Conservation (phyloP, 148 eudicot species). For the Linanthus parryae region DNA sequence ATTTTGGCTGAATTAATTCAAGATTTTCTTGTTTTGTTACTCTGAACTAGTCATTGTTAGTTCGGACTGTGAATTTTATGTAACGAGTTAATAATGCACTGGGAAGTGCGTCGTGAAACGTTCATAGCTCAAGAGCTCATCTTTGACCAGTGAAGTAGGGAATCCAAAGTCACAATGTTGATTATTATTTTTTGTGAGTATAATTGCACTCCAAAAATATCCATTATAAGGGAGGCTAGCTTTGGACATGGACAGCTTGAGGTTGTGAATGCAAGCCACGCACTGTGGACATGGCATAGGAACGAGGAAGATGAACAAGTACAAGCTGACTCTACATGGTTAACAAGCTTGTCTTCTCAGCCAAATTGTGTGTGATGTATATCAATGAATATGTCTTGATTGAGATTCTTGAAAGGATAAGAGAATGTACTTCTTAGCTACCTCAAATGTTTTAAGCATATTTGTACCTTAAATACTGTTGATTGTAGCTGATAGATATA, state of each 20-base stretch:
- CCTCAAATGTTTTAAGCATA: not conserved
- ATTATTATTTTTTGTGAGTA: too few species aligned
- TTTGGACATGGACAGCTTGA: constrained; percentile 69
- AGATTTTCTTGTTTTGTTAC: too few species aligned
- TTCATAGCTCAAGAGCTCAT: too few species aligned
- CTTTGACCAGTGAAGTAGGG: too few species aligned
- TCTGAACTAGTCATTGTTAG: too few species aligned
- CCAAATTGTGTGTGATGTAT: constrained; percentile 15
- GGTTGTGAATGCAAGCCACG: constrained; percentile 52
- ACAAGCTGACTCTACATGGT: constrained; percentile 38
- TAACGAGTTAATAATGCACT: too few species aligned
- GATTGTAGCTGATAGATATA: too few species aligned
- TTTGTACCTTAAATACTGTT: not conserved
- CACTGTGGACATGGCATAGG: constrained; percentile 67
- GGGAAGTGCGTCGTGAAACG: too few species aligned
- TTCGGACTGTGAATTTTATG: too few species aligned
- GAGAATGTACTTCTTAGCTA: not conserved
- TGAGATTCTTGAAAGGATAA: too few species aligned
- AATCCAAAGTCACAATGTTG: too few species aligned
- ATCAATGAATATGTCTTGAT: not conserved
- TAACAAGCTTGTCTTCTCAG: constrained; percentile 32
- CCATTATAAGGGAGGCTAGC: constrained; percentile 68
- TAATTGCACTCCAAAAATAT: constrained; percentile 38
- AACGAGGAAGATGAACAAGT: constrained; percentile 38
- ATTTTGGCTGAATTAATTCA: too few species aligned